Percentiles rank a stretch among this genome's conserved stretches.
Evolutionary conservation across 2,329 filamentous ascomycete species (phyloP).

Genomic region (Dactylellina leptospora): DNA sequence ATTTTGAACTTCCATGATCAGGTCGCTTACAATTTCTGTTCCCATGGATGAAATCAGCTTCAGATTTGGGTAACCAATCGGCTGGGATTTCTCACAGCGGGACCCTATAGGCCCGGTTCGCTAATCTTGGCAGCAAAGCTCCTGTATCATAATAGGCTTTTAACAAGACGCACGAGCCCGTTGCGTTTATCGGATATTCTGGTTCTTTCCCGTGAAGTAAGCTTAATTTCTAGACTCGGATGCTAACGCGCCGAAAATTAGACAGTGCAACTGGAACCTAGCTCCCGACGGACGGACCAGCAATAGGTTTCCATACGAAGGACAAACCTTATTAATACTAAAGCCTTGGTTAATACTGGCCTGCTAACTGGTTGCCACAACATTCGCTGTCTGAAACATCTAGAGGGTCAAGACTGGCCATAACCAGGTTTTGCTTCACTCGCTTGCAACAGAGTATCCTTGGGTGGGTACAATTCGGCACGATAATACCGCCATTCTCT

Average conservation of each 20-base stretch:
- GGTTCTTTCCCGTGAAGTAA: conserved; percentile 21
- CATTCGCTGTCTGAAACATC: conserved; percentile 28
- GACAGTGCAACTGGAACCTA: conserved; percentile 3
- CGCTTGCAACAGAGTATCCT: too few species aligned
- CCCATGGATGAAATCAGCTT: conserved; percentile 19
- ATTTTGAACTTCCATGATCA: too few species aligned
- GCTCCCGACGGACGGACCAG: conserved; percentile 42
- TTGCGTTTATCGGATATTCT: conserved; percentile 25
- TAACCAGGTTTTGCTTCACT: too few species aligned
- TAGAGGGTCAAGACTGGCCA: conserved; percentile 11
- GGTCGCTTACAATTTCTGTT: conserved; percentile 23
- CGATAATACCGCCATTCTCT: conserved; percentile 9
- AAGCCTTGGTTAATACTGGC: conserved; percentile 8
- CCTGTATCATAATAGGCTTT: neutral
- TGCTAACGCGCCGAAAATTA: conserved; percentile 17
- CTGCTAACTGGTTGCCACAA: too few species aligned
- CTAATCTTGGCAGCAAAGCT: neutral
- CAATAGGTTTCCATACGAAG: conserved; percentile 13
- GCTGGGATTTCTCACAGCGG: neutral
- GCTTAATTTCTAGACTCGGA: conserved; percentile 25
- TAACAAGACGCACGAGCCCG: conserved; percentile 19
- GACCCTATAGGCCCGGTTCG: neutral
- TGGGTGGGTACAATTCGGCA: too few species aligned
- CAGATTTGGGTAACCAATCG: conserved; percentile 31
- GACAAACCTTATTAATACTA: neutral